These are phyloP conservation scores for Zygosaccharomyces bailii DNA, from an alignment of 805 yeast species.

Conservation along the genomic window DNA sequence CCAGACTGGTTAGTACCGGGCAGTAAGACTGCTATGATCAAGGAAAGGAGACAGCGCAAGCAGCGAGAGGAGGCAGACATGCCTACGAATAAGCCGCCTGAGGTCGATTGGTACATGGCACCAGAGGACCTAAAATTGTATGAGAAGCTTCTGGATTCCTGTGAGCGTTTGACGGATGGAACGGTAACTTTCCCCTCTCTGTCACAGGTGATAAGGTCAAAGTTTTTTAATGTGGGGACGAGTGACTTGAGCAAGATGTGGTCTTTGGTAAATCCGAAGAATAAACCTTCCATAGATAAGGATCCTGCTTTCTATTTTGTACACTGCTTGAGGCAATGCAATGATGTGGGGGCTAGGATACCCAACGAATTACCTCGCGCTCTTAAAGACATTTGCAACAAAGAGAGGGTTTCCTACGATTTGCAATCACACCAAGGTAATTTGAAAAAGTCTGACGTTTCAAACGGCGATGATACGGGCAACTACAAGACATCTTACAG, in stretches of 20 bases:
- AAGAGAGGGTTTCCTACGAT: conserved; percentile 74
- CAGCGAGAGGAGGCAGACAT: conserved; percentile 35
- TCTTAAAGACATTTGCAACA: conserved; percentile 84
- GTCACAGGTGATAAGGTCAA: conserved; percentile 55
- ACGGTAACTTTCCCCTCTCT: conserved; percentile 73
- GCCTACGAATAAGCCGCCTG: conserved; percentile 23
- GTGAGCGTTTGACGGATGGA: conserved; percentile 69
- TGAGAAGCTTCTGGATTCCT: conserved; percentile 62
- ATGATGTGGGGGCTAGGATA: conserved; percentile 72
- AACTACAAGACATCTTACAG: conserved; percentile 35
- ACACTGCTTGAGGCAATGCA: conserved; percentile 86
- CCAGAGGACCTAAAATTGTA: conserved; percentile 80
- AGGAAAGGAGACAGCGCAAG: conserved; percentile 67
- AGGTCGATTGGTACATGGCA: conserved; percentile 93
- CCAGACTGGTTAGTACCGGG: conserved; percentile 95
- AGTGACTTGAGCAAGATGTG: conserved; percentile 87
- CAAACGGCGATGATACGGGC: conserved; percentile 19
- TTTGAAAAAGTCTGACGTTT: conserved; percentile 22
- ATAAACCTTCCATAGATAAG: conserved; percentile 81
- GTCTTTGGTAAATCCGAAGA: conserved; percentile 91
- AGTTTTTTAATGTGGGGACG: conserved; percentile 70
- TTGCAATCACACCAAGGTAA: conserved; percentile 53
- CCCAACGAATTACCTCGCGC: conserved; percentile 96
- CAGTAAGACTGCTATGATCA: conserved; percentile 76
- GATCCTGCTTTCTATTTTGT: conserved; percentile 88